phyloP scores from a whole-genome alignment of 1,284 basidiomycete genomes.

The Takashimella koratensis region DNA sequence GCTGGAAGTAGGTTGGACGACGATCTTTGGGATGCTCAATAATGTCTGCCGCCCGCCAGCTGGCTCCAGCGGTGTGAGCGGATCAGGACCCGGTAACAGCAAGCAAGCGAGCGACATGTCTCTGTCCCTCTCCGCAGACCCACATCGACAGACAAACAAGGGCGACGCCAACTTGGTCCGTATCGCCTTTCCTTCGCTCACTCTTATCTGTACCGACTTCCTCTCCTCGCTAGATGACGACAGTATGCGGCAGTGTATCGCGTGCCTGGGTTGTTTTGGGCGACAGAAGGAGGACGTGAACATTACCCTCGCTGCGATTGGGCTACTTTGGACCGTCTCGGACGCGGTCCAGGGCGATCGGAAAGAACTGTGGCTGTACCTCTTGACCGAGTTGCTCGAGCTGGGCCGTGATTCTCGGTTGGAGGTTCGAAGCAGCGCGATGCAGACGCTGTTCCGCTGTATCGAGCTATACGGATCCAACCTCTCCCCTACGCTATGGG shows the following conservation, averaged over 20 bases:
- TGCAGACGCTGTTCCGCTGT: conserved; percentile 90
- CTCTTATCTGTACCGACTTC: conserved; percentile 84
- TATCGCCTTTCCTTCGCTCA: conserved; percentile 89
- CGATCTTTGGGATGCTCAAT: conserved; percentile 83
- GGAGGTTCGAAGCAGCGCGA: conserved; percentile 87
- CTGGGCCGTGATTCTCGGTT: conserved; percentile 76
- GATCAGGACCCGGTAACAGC: too few relatives aligned
- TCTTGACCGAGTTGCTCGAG: conserved; percentile 76
- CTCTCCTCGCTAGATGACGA: conserved; percentile 73
- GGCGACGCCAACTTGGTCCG: conserved; percentile 47
- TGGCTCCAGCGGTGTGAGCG: not conserved
- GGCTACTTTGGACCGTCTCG: conserved; percentile 87
- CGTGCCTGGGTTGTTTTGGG: conserved; percentile 83
- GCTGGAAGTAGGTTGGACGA: conserved; percentile 85
- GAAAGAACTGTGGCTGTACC: conserved; percentile 84
- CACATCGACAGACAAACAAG: conserved; percentile 9
- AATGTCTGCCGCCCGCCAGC: conserved; percentile 61
- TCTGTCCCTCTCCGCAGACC: conserved; percentile 2
- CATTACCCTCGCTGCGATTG: conserved; percentile 87
- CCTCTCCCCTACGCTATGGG: conserved; percentile 76
- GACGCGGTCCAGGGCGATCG: conserved; percentile 82
- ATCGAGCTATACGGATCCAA: conserved; percentile 88
- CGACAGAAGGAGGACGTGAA: conserved; percentile 85
- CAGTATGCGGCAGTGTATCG: conserved; percentile 81
- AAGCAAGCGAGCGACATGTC: not conserved